A percentile compares a stretch with the other conserved stretches of the same genome.
Evolutionary conservation across 2,329 filamentous ascomycete species (phyloP).

Genomic region (Pyrenophora graminea): DNA sequence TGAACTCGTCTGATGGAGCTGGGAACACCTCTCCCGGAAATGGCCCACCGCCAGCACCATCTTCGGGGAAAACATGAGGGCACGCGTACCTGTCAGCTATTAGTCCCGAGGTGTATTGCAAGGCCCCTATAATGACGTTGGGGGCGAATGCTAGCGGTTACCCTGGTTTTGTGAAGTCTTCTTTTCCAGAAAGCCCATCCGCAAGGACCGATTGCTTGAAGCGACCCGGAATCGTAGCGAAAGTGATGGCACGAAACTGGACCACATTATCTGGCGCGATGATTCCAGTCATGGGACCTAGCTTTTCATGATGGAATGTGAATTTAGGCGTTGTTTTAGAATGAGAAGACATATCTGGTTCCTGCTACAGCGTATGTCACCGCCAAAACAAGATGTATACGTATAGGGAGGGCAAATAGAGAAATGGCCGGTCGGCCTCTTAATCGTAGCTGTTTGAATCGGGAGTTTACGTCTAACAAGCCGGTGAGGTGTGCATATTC

Average conservation of each 20-base stretch:
- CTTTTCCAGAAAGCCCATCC: slow-evolving; percentile 2
- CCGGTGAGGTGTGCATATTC: too few relatives aligned
- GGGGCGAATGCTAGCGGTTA: not conserved
- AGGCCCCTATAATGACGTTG: not conserved
- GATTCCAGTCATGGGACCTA: slow-evolving; percentile 27
- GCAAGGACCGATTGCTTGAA: slow-evolving; percentile 27
- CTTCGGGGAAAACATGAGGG: slow-evolving; percentile 18
- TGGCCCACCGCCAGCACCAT: slow-evolving; percentile 17
- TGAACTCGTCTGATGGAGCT: slow-evolving; percentile 15
- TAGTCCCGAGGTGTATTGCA: not conserved
- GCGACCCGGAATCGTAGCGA: slow-evolving; percentile 26
- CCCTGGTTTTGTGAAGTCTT: slow-evolving; percentile 27
- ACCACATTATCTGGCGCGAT: slow-evolving; percentile 28
- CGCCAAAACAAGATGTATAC: too few relatives aligned
- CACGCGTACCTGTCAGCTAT: slow-evolving; percentile 19
- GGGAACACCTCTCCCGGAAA: slow-evolving; percentile 13
- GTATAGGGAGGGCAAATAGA: too few relatives aligned
- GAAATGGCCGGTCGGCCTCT: too few relatives aligned
- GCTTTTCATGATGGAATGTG: slow-evolving; percentile 19
- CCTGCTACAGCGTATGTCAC: too few relatives aligned
- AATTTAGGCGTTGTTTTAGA: slow-evolving; percentile 6
- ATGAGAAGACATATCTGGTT: too few relatives aligned
- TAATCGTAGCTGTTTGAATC: too few relatives aligned
- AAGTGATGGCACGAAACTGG: slow-evolving; percentile 31
- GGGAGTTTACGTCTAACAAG: too few relatives aligned